Conservation (phyloP, 306 rosid genomes). For the Vigna angularis region DNA sequence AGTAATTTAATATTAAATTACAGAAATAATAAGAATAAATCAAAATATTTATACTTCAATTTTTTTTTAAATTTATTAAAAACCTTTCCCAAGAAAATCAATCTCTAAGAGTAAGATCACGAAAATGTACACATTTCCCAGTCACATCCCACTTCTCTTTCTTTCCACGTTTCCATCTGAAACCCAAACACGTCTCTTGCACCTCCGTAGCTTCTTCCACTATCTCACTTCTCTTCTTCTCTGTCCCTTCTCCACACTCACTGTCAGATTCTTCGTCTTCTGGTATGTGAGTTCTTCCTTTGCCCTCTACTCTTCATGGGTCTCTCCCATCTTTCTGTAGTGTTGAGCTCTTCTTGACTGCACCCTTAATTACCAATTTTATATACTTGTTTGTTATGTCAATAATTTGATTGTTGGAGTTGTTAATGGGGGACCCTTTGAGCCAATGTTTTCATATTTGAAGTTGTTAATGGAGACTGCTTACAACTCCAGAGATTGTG, state of each 20-base stretch:
- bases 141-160: constrained; percentile 3
- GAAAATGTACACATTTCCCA: neutral
- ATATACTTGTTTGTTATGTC: neutral
- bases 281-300: constrained; percentile 46
- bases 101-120: neutral
- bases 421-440: constrained; percentile 27
- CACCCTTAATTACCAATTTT: neutral
- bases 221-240: constrained; percentile 11
- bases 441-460: neutral
- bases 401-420: constrained; percentile 11
- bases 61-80: too few species aligned
- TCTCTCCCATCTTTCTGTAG: neutral
- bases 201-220: neutral
- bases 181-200: constrained; percentile 16
- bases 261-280: constrained; percentile 23
- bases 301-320: constrained; percentile 13
- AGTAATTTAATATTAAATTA: too few species aligned
- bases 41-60: too few species aligned
- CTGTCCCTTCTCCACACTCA: neutral
- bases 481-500: neutral
- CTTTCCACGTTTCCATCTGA: neutral
- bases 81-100: too few species aligned
- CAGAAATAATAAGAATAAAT: too few species aligned
- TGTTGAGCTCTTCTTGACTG: neutral
- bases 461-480: neutral